phyloP scores from a whole-genome alignment of 2,329 filamentous ascomycete species.

The Pseudogymnoascus sp. region DNA sequence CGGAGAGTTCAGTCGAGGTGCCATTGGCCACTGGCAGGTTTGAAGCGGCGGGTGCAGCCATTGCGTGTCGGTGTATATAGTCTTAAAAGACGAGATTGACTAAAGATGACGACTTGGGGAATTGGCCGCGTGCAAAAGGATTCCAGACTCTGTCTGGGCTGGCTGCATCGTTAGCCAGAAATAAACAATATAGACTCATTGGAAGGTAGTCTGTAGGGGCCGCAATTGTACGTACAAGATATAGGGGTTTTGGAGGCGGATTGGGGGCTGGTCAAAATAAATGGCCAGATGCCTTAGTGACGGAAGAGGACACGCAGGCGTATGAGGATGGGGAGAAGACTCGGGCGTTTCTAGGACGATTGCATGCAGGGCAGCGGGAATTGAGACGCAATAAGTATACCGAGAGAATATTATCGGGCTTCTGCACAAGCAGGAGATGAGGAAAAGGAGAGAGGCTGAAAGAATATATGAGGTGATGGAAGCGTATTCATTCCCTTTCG shows the following conservation, averaged over 20 bases:
- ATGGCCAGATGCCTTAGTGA: conserved; percentile 5
- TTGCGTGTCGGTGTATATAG: conserved; percentile 11
- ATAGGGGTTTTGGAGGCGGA: conserved; percentile 3
- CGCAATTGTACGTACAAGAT: neutral
- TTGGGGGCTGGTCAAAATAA: conserved; percentile 1
- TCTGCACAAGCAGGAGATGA: conserved; percentile 3
- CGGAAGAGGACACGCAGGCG: conserved; percentile 6
- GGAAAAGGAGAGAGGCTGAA: conserved; percentile 6
- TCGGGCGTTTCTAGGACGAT: conserved; percentile 6
- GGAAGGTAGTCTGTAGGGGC: neutral
- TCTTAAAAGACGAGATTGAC: neutral
- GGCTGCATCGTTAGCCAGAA: neutral
- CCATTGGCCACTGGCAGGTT: conserved; percentile 16
- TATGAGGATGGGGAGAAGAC: conserved; percentile 1
- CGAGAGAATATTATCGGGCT: neutral
- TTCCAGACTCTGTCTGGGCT: neutral
- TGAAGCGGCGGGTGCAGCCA: conserved; percentile 21
- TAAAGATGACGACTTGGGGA: neutral
- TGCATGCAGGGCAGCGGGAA: conserved; percentile 7
- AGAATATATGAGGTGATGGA: conserved; percentile 6
- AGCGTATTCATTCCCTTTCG: conserved; percentile 6
- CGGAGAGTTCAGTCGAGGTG: conserved; percentile 16
- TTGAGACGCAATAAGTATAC: conserved; percentile 6
- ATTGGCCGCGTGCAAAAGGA: neutral
- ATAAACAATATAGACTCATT: neutral